Evolutionary conservation across 257 asterid species (phyloP).

Genomic region (Fraxinus cuspidata): DNA sequence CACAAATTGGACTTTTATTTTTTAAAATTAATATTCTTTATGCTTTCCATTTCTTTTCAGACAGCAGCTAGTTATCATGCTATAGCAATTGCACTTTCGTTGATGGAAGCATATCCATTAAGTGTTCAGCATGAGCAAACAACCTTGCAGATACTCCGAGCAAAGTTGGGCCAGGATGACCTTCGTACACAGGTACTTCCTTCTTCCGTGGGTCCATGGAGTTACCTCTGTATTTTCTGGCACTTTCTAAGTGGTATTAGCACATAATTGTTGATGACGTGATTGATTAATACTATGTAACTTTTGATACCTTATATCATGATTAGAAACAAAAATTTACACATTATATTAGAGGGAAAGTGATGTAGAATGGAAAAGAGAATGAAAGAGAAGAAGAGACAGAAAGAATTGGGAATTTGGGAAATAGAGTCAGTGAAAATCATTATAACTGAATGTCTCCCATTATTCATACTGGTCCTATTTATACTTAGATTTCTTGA

Average conservation of each 20-base stretch:
- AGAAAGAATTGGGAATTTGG: not conserved
- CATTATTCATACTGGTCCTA: not conserved
- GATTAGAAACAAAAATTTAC: not conserved
- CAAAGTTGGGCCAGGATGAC: constrained; percentile 91
- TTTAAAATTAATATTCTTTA: constrained; percentile 28
- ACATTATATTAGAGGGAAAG: not conserved
- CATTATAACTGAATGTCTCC: not conserved
- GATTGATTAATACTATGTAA: not conserved
- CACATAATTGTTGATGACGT: constrained; percentile 8
- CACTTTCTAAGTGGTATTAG: constrained; percentile 15
- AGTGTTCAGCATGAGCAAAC: constrained; percentile 97
- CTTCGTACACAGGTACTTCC: constrained; percentile 84
- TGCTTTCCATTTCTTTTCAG: constrained; percentile 41
- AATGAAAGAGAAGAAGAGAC: not conserved
- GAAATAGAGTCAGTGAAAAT: not conserved
- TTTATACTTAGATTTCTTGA: not conserved
- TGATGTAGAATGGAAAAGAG: not conserved
- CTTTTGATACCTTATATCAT: not conserved
- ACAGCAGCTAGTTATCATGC: constrained; percentile 98
- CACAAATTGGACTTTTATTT: constrained; percentile 26
- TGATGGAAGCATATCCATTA: constrained; percentile 96
- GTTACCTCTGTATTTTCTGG: constrained; percentile 20
- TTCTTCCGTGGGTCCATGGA: constrained; percentile 16
- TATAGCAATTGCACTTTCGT: constrained; percentile 87
- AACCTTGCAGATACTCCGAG: constrained; percentile 79